These are phyloP conservation scores for Plenodomus lindquistii DNA, from an alignment of 2,329 filamentous ascomycete species.

Conservation along the genomic window DNA sequence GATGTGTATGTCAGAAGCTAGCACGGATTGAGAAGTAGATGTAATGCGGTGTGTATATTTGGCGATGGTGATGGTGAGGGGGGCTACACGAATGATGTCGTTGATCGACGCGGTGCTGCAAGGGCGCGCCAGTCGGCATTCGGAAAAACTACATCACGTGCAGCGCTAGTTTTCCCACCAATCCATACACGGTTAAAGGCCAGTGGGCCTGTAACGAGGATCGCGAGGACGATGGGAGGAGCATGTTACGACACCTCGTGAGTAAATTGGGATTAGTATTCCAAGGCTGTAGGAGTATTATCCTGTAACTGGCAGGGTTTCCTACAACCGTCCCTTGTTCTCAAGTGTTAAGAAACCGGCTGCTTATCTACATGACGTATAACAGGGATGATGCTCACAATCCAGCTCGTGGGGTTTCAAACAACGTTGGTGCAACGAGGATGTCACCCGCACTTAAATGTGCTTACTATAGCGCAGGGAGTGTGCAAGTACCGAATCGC, in stretches of 20 bases:
- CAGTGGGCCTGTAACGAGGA: no score
- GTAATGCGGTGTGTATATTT: neutral
- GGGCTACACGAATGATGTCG: conserved; percentile 8
- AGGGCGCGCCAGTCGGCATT: no score
- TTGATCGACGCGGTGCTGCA: conserved; percentile 3
- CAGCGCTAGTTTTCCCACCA: conserved; percentile 14
- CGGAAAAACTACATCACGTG: conserved; percentile 18
- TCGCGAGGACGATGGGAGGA: neutral
- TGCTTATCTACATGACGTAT: conserved; percentile 14
- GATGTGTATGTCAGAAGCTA: neutral
- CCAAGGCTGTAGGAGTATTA: no score
- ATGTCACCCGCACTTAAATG: conserved; percentile 12
- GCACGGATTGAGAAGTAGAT: neutral
- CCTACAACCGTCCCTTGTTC: conserved; percentile 2
- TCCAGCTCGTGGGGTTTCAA: neutral
- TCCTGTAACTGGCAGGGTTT: no score
- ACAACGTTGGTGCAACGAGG: neutral
- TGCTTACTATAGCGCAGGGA: conserved; percentile 11
- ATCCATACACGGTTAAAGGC: conserved; percentile 17
- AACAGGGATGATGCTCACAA: conserved; percentile 4
- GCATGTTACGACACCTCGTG: neutral
- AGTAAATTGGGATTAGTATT: no score
- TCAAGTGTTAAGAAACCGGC: conserved; percentile 2
- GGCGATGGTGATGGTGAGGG: conserved; percentile 3
- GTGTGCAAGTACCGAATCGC: conserved; percentile 13